Evolutionary conservation across 768 basidiomycete species (phyloP).

Genomic region (Boletus patriciae): DNA sequence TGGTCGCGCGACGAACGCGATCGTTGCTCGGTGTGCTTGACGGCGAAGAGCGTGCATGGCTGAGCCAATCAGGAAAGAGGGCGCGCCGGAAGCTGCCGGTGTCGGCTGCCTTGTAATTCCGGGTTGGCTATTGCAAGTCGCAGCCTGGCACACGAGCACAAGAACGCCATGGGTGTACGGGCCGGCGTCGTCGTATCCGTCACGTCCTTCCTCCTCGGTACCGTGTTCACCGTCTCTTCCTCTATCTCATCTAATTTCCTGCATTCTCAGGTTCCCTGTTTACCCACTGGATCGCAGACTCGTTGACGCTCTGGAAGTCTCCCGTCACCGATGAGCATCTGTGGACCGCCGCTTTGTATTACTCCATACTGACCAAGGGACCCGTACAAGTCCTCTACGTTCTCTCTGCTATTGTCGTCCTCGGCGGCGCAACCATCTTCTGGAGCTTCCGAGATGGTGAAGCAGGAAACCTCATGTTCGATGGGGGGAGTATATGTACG

Average conservation of each 20-base stretch:
- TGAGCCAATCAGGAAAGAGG: conserved; percentile 5
- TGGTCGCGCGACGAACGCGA: background rate
- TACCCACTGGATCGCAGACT: conserved; percentile 94
- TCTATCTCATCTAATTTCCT: background rate
- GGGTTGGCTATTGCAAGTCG: background rate
- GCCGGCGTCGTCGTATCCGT: conserved; percentile 72
- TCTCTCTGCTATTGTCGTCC: conserved; percentile 51
- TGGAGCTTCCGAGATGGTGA: conserved; percentile 77
- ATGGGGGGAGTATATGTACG: conserved; percentile 86
- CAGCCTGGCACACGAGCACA: conserved; percentile 9
- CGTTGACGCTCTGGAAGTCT: conserved; percentile 84
- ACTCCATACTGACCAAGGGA: conserved; percentile 71
- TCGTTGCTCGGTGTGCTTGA: conserved; percentile 7
- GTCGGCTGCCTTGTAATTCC: conserved; percentile 18
- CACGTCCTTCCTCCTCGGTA: conserved; percentile 54
- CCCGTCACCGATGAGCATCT: conserved; percentile 83
- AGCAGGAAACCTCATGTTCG: conserved; percentile 88
- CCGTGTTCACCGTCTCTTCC: background rate
- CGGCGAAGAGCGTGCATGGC: conserved; percentile 24
- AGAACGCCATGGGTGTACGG: conserved; percentile 61
- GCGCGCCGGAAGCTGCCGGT: conserved; percentile 18
- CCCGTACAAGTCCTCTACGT: conserved; percentile 57
- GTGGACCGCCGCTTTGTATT: conserved; percentile 82
- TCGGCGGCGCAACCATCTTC: conserved; percentile 67
- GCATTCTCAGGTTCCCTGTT: conserved; percentile 63